phyloP scores from a whole-genome alignment of 208 protist genomes.

The Leishmania tropica region DNA sequence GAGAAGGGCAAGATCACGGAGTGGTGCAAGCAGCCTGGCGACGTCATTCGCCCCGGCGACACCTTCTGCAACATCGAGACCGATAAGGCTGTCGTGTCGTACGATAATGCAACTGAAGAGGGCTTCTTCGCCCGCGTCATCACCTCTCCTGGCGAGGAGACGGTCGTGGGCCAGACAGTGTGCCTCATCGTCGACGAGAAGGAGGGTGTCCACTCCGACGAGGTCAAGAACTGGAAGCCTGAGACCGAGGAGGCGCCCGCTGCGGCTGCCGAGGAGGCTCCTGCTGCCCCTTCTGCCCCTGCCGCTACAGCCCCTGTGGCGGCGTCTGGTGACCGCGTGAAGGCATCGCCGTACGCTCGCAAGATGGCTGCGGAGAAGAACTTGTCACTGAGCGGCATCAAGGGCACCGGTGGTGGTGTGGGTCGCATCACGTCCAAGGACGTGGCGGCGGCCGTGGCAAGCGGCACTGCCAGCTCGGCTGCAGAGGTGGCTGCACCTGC shows the following conservation, averaged over 20 bases:
- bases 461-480: conserved; percentile 29
- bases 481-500: conserved; percentile 15
- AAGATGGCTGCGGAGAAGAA: conserved; percentile 86
- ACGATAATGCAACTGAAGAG: conserved; percentile 93
- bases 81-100: conserved; percentile 97
- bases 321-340: conserved; percentile 72
- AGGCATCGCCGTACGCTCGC: conserved; percentile 92
- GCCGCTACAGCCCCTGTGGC: conserved; percentile 24
- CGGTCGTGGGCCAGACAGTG: conserved; percentile 81
- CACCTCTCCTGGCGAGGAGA: conserved; percentile 72
- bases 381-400: conserved; percentile 77
- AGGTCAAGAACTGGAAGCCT: conserved; percentile 89
- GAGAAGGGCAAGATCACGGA: conserved; percentile 89
- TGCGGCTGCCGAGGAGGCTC: conserved; percentile 22
- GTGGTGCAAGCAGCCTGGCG: conserved; percentile 93
- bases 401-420: conserved; percentile 92
- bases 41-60: conserved; percentile 88
- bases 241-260: conserved; percentile 36
- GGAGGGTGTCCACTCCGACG: conserved; percentile 84
- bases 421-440: conserved; percentile 94
- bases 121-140: conserved; percentile 96
- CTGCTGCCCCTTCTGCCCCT: conserved; percentile 33
- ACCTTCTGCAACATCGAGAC: conserved; percentile 95
- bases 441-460: conserved; percentile 78
- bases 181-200: conserved; percentile 92